Conservation (phyloP, 2,329 filamentous ascomycete species). For the Xylariaceae sp. region DNA sequence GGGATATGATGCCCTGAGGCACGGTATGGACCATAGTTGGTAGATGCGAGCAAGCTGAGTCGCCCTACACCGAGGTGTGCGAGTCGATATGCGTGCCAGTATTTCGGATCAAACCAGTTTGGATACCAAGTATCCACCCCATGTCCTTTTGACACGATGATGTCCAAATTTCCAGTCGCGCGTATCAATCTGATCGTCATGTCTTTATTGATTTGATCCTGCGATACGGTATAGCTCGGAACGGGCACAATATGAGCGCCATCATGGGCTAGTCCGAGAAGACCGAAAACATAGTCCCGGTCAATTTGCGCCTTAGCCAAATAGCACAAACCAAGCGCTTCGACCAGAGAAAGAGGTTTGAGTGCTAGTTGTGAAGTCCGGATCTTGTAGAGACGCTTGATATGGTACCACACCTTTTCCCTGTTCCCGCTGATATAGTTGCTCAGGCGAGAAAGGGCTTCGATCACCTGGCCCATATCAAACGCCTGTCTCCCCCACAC, state of each 20-base stretch:
- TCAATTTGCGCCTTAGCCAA: constrained; percentile 11
- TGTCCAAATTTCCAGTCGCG: constrained; percentile 13
- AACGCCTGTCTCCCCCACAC: constrained; percentile 15
- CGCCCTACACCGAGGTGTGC: constrained; percentile 5
- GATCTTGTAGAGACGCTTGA: constrained; percentile 13
- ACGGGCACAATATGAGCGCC: constrained; percentile 13
- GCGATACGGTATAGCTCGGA: constrained; percentile 13
- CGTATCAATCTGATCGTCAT: constrained; percentile 16
- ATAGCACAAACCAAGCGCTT: constrained; percentile 12
- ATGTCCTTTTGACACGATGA: constrained; percentile 10
- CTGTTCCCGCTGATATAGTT: constrained; percentile 7
- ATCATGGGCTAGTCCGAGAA: constrained; percentile 18
- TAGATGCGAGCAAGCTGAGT: constrained; percentile 7
- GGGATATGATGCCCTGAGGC: constrained; percentile 9
- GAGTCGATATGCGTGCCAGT: constrained; percentile 10
- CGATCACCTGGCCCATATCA: constrained; percentile 10
- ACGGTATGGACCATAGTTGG: constrained; percentile 13
- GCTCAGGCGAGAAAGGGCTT: constrained; percentile 4
- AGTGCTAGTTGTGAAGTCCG: constrained; percentile 10
- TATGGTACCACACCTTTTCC: constrained; percentile 12
- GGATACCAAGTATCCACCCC: constrained; percentile 14
- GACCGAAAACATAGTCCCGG: constrained; percentile 13
- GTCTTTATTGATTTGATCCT: constrained; percentile 14
- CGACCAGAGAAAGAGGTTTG: constrained; percentile 15
- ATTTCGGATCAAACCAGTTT: constrained; percentile 15